Percentiles rank a stretch among this genome's conserved stretches.
These are phyloP conservation scores for Symmetrospora coprosmae DNA, from an alignment of 768 basidiomycete genomes.

Conservation along the genomic window DNA sequence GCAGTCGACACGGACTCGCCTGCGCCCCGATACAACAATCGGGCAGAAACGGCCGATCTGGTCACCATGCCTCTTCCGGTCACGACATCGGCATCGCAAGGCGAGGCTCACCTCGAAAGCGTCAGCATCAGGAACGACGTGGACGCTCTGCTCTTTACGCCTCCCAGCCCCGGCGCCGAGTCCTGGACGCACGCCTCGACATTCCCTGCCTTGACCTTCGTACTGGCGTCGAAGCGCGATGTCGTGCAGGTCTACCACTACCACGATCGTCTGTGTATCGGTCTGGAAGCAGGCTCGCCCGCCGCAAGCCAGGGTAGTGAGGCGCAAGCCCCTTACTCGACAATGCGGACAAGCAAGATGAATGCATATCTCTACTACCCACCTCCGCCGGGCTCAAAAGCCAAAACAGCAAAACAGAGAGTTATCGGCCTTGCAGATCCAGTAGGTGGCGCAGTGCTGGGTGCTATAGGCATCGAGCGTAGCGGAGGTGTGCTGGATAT, in stretches of 20 bases:
- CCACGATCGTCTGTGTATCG: slow-evolving; percentile 44
- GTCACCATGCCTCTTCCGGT: slow-evolving; percentile 58
- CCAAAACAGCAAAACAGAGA: slow-evolving; percentile 18
- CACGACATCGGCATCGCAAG: neutral
- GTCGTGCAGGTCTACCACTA: slow-evolving; percentile 72
- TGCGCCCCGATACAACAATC: slow-evolving; percentile 41
- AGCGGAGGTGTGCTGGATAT: slow-evolving; percentile 4
- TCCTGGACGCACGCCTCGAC: slow-evolving; percentile 67
- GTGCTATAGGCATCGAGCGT: slow-evolving; percentile 17
- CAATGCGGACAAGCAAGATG: slow-evolving; percentile 3
- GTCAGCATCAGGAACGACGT: slow-evolving; percentile 57
- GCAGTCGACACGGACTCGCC: slow-evolving; percentile 40
- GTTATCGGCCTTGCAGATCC: slow-evolving; percentile 23
- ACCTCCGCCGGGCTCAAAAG: neutral
- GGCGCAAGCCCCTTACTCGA: neutral
- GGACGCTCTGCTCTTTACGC: slow-evolving; percentile 53
- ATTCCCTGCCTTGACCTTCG: slow-evolving; percentile 78
- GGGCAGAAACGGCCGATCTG: slow-evolving; percentile 37
- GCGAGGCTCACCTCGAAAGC: slow-evolving; percentile 16
- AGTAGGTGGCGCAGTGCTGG: slow-evolving; percentile 21
- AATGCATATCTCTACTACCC: slow-evolving; percentile 28
- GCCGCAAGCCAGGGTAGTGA: neutral
- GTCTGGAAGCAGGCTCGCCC: slow-evolving; percentile 24
- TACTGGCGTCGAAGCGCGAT: slow-evolving; percentile 83
- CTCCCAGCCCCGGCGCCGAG: slow-evolving; percentile 31